Conservation (phyloP, 2,329 filamentous ascomycete genomes). For the Didymella arachidicola region DNA sequence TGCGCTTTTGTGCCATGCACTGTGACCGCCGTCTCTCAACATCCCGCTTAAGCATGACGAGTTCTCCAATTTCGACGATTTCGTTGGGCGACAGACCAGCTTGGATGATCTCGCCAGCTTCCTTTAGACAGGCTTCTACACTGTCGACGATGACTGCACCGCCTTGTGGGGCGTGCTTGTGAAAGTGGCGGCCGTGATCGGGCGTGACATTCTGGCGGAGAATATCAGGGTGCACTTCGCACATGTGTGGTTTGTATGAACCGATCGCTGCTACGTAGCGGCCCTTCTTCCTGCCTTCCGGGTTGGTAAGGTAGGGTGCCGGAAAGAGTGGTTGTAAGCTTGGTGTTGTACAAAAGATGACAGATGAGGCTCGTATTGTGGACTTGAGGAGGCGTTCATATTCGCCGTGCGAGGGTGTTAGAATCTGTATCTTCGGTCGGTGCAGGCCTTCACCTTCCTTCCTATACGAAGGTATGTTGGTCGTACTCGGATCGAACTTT, state of each 20-base stretch:
- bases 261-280: constrained; percentile 77
- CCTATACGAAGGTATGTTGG: constrained; percentile 28
- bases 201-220: constrained; percentile 68
- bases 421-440: constrained; percentile 68
- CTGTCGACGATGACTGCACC: constrained; percentile 71
- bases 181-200: constrained; percentile 67
- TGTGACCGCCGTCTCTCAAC: constrained; percentile 50
- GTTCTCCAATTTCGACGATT: constrained; percentile 86
- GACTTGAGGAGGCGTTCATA: constrained; percentile 72
- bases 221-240: constrained; percentile 81
- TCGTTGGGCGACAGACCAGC: constrained; percentile 76
- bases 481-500: constrained; percentile 21
- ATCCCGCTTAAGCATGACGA: constrained; percentile 70
- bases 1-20: constrained; percentile 43
- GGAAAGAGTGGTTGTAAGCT: constrained; percentile 79
- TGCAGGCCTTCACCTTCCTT: constrained; percentile 29
- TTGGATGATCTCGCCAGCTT: constrained; percentile 86
- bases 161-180: constrained; percentile 67
- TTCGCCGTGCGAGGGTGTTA: constrained; percentile 76
- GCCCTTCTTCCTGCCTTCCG: constrained; percentile 73
- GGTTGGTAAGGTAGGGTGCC: constrained; percentile 72
- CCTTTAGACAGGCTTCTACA: constrained; percentile 78
- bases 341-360: constrained; percentile 90
- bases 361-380: constrained; percentile 75
- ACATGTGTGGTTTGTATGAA: constrained; percentile 75